Percentiles rank a stretch among this genome's conserved stretches.
Evolutionary conservation across 2,329 filamentous ascomycete genomes (phyloP).

Genomic region (Talaromyces atroroseus): DNA sequence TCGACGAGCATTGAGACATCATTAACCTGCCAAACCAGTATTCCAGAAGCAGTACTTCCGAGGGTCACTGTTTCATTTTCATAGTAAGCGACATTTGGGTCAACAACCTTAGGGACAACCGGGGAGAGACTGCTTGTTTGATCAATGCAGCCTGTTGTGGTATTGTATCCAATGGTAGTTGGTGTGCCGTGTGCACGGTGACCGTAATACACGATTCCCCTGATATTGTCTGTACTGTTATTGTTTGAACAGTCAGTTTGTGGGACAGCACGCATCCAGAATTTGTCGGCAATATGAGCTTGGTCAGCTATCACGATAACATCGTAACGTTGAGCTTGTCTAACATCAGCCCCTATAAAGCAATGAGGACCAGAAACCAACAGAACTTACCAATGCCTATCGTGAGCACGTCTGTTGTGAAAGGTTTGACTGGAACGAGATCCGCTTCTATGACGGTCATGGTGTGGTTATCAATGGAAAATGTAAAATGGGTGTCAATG

Average conservation of each 20-base stretch:
- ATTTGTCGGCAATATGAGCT: constrained; percentile 17
- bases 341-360: neutral
- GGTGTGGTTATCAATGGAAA: constrained; percentile 47
- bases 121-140: neutral
- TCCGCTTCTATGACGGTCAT: constrained; percentile 52
- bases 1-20: constrained; percentile 19
- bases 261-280: constrained; percentile 43
- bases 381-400: constrained; percentile 32
- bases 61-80: constrained; percentile 13
- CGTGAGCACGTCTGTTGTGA: constrained; percentile 40
- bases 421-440: constrained; percentile 53
- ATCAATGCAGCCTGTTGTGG: constrained; percentile 1
- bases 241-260: constrained; percentile 41
- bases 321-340: constrained; percentile 36
- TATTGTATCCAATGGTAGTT: constrained; percentile 16
- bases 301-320: constrained; percentile 29
- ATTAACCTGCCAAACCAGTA: constrained; percentile 3
- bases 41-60: constrained; percentile 24
- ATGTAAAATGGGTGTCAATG: constrained; percentile 23
- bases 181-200: constrained; percentile 14
- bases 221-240: constrained; percentile 39
- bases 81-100: neutral
- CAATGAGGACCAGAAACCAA: neutral
- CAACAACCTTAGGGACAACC: neutral
- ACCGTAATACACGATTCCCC: constrained; percentile 45